Percentiles rank a stretch among this genome's conserved stretches.
These are phyloP conservation scores for Morella rubra DNA, from an alignment of 306 rosid species.

Conservation along the genomic window DNA sequence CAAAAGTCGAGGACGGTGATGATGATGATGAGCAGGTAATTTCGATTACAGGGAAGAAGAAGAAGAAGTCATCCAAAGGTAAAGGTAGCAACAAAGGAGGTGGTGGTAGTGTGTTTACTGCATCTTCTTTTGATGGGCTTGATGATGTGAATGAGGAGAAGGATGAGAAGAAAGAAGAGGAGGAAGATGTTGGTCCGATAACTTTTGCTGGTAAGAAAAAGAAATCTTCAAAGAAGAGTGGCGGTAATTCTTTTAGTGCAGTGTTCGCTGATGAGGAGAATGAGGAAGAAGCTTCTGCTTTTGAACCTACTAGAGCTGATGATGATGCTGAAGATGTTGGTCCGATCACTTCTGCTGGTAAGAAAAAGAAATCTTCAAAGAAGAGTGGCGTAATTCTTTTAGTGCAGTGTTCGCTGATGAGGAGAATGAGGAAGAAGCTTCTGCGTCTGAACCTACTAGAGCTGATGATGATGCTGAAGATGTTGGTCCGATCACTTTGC, in stretches of 20 bases:
- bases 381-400: constrained; percentile 50
- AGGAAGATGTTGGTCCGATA: constrained; percentile 52
- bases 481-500: constrained; percentile 55
- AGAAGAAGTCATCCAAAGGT: constrained; percentile 51
- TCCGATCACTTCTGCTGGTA: constrained; percentile 55
- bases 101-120: constrained; percentile 43
- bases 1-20: constrained; percentile 22
- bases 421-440: constrained; percentile 46
- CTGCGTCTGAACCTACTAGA: constrained; percentile 20
- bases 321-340: constrained; percentile 43
- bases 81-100: constrained; percentile 49
- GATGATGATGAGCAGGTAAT: constrained; percentile 50
- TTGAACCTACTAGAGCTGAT: constrained; percentile 13
- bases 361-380: constrained; percentile 74
- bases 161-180: constrained; percentile 47
- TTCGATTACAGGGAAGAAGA: constrained; percentile 64
- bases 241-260: constrained; percentile 48
- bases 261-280: constrained; percentile 53
- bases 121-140: constrained; percentile 44
- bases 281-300: constrained; percentile 43
- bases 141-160: constrained; percentile 45
- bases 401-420: constrained; percentile 51
- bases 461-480: constrained; percentile 33
- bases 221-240: constrained; percentile 57
- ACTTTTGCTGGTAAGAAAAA: constrained; percentile 69